Base-by-base conservation (phyloP, 2,329 filamentous ascomycete genomes). In the Dendryphion nanum region DNA sequence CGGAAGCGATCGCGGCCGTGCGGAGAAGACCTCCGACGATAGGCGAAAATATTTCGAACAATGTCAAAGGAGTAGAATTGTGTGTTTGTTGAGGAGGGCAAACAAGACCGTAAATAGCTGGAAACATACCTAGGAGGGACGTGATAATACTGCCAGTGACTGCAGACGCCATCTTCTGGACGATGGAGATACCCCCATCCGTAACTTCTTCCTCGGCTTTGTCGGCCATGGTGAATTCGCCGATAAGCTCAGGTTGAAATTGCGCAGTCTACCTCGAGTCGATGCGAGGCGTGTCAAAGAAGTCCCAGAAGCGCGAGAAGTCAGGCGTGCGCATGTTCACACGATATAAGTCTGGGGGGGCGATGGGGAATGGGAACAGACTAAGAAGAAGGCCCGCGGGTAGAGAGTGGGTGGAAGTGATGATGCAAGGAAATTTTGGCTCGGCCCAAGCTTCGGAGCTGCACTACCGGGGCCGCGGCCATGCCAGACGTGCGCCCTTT, bases 101-200 rank as follows among this genome's bases (percentile, higher is more conserved):
- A 24, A 26, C 10, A 26, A 26, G 23, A 26, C 23, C 10, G 23
- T 26, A n/a, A 26, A n/a, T 8, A 26, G 23, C 10, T 10, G 10
- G 23, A 30, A 30, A 55, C 79, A 50, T 76, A 95, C 90, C 88
- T 29, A 97, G 77, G 18, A 97, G 68, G 15, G 89, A 93, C 6
- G 91, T 97, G 47, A 97, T 66, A 40, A 98, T 70, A 67, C 90
- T 97, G 42, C 93, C 93, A 38, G 85, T 85, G 50, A 91, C 87
- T 34, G 93, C 93, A 40, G 91, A 95, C 38, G 95, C 66, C 93
- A 98, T 98, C 73, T 91, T 93, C 71, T 97, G 91, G 10, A 77
- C 69, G 16, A 89, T 78, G 4, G 90, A 89, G 48, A 94, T 88
- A 45, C 91, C 82, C 18, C 75, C 67, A 24, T 72, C 69, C 16